Evolutionary conservation across 306 rosid genomes (phyloP).

Genomic region (Mimosa pudica): DNA sequence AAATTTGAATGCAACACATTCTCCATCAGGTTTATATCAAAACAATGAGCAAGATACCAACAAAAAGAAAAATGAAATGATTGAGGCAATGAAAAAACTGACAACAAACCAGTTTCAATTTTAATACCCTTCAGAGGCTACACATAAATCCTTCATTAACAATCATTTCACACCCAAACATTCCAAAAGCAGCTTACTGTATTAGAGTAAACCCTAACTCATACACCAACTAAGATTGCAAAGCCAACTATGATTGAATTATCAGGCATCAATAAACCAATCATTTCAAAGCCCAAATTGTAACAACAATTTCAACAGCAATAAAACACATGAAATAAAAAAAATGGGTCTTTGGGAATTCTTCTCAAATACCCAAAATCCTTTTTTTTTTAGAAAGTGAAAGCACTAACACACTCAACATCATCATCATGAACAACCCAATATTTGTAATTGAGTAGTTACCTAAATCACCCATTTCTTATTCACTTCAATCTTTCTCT

Average conservation of each 20-base stretch:
- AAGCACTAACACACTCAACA: not conserved
- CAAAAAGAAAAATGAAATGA: not conserved
- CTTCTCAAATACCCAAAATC: no score
- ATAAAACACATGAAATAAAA: not conserved
- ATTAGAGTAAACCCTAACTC: no score
- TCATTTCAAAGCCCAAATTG: no score
- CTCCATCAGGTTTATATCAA: not conserved
- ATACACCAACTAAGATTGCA: not conserved
- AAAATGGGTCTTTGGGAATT: not conserved
- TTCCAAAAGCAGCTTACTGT: not conserved
- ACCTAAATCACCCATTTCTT: not conserved
- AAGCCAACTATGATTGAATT: no score
- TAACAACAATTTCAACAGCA: not conserved
- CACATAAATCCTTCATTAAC: constrained; percentile 1
- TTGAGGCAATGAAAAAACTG: not conserved
- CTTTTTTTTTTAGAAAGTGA: no score
- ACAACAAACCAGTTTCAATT: not conserved
- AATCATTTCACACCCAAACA: not conserved
- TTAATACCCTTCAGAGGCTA: not conserved
- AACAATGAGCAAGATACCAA: not conserved
- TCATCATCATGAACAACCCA: not conserved
- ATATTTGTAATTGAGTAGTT: not conserved
- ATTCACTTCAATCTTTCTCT: no score
- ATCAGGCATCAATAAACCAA: no score
- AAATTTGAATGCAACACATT: not conserved